Conservation (phyloP, 305 asterid genomes). For the Petunia hybrid region DNA sequence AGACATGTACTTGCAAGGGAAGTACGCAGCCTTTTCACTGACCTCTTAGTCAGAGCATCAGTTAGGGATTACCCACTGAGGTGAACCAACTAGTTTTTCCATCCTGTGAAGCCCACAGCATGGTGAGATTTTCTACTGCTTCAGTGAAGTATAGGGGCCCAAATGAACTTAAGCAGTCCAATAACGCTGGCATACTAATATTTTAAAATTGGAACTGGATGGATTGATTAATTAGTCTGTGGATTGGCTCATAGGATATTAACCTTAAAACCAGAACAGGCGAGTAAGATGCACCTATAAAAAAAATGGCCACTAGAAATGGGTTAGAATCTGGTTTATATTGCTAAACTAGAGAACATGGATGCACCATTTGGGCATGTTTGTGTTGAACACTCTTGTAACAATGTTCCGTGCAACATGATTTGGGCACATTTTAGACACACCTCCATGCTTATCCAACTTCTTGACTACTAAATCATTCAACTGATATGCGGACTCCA, state of each 20-base stretch:
- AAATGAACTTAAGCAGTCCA: neutral
- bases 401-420: neutral
- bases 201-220: neutral
- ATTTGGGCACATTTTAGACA: slow-evolving; percentile 6
- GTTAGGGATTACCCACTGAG: neutral
- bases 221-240: neutral
- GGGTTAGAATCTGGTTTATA: slow-evolving; percentile 6
- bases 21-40: slow-evolving; percentile 2
- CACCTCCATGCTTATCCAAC: neutral
- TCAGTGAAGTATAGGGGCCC: neutral
- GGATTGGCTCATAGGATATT: neutral
- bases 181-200: neutral
- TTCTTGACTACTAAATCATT: neutral
- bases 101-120: slow-evolving; percentile 16
- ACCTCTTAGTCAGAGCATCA: neutral
- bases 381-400: neutral
- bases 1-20: neutral
- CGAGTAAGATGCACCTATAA: neutral
- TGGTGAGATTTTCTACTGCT: slow-evolving; percentile 5
- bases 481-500: neutral
- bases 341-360: neutral
- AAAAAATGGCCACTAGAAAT: neutral
- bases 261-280: slow-evolving; percentile 24
- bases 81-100: neutral
- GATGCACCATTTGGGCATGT: slow-evolving; percentile 16